Evolutionary conservation across 83 land plant genomes (phyloP), one percentile per base, ranked within the genome.

Genomic region (Picea mariana): DNA sequence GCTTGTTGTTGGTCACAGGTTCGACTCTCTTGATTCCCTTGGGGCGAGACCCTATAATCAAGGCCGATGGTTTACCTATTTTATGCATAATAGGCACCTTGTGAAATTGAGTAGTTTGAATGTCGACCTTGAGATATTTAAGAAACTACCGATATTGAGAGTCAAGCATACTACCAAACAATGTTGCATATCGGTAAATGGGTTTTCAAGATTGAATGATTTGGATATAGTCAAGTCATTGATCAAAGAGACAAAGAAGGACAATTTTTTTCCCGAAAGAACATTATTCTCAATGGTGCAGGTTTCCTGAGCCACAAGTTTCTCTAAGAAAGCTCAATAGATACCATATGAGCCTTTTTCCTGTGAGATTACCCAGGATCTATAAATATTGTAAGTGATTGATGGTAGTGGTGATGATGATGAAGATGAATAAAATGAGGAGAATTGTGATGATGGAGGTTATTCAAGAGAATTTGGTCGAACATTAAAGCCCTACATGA

Each of bases 401-500:
- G 80, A 88, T 23, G 82, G 78, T 40, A 87, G 81, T 24, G 83
- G 68, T 59, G 84, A 66, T 27, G 82, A 81, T 64, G 76, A 67
- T 4, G 83, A 40, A 27, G 31, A 27, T 27, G 31, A 44, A 5
- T 7, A 47, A 6, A 47, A 47, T 26, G 65, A 62, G 16, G 65
- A 17, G 1, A 82, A 27, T 80, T 49, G 47, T 64, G 81, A 24
- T 15, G 67, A 75, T 5, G 62, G 8, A 15, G 21, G 20, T 62
- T 20, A 16, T 20, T 75, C 79, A 27, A 78, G 17, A 16, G 38
- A 85, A 64, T 55, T 59, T 52, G 15, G 20, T 78, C 55, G 44
- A 24, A 21, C 15, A 34, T 84, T 90, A 87, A 92, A 90, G 55
- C 95, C 92, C n/a, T 92, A 91, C 91, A 69, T 92, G 44, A 92